Evolutionary conservation across 2,329 filamentous ascomycete genomes (phyloP).

Genomic region (Colletotrichum kahawae): DNA sequence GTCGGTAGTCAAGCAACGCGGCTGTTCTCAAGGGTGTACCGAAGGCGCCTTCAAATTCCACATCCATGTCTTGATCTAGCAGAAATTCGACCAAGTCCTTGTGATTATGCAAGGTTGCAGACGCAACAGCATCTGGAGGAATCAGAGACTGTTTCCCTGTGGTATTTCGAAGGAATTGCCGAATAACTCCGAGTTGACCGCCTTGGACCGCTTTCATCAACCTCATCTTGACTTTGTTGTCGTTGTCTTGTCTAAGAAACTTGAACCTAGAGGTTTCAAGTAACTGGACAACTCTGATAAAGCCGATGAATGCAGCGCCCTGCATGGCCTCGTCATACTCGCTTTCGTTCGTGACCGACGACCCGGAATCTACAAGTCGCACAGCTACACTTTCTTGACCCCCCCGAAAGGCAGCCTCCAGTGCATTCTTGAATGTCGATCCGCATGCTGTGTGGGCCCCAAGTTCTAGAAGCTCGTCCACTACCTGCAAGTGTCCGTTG

Average conservation of each 20-base stretch:
- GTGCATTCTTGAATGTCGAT: not conserved
- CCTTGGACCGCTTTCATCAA: not conserved
- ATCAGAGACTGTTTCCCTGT: accelerated
- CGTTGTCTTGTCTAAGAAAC: accelerated
- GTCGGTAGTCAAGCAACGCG: not conserved
- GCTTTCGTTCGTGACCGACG: not conserved
- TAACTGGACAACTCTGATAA: not conserved
- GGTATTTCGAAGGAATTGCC: not conserved
- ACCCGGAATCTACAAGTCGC: not conserved
- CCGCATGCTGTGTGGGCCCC: not conserved
- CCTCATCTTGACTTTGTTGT: not conserved
- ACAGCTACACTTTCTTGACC: not conserved
- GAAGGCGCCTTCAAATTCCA: not conserved
- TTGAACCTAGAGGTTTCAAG: not conserved
- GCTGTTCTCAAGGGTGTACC: not conserved
- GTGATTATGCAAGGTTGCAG: not conserved
- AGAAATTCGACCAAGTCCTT: not conserved
- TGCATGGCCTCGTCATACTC: not conserved
- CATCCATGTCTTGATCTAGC: not conserved
- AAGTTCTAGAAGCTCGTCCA: not conserved
- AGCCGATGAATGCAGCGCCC: not conserved
- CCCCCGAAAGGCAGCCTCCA: not conserved
- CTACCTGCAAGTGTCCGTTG: not conserved
- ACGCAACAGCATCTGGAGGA: not conserved
- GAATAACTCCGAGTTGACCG: not conserved